Evolutionary conservation across 495 filamentous ascomycete genomes (phyloP), one percentile per base, ranked within the genome.

Genomic region (Podospora anserina): DNA sequence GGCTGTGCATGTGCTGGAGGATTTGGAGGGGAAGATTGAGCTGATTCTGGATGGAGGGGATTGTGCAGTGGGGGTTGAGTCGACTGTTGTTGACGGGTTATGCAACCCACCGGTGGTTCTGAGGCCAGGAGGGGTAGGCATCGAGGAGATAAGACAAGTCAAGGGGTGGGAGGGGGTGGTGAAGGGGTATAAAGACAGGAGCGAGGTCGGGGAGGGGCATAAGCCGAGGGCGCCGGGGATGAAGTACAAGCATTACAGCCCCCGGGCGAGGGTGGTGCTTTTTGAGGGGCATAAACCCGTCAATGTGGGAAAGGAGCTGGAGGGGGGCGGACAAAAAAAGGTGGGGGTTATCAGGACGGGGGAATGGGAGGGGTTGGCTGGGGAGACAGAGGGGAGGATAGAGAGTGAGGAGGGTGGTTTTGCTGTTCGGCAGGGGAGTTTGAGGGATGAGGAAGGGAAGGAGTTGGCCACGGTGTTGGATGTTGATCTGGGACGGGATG

Each of bases 181-280:
- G 66, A 83, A 90, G 32, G 94, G 87, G 55, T 97, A 97, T 76
- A 85, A 87, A 68, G 92, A 97, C 70, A 75, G 77, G 26, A 82
- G 82, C 18, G 86, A 89, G 70, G 70, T 76, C 18, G 86, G 81
- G 2, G 74, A 85, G 74, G 53, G 34, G 63, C 77, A 82, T 66
- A 81, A 82, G 26, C 94, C 96, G 5, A 86, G 90, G 66, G 94
- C 94, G 2, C 95, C 95, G 9, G 95, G 95, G 2, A 99, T 99
- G 95, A 99, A 99, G 75, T 99, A 99, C 78, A 90, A 93, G 72
- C 95, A 99, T 77, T 99, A 99, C 75, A 96, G 93, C 23, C 95
- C 95, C 0, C 91, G 90, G 74, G 95, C 95, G 18, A 88, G 84
- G 34, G 94, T 99, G 11, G 81, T 97, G 26, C 82, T 99, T 1